phyloP scores from a whole-genome alignment of 768 basidiomycete genomes.

The Boletus insuetus region DNA sequence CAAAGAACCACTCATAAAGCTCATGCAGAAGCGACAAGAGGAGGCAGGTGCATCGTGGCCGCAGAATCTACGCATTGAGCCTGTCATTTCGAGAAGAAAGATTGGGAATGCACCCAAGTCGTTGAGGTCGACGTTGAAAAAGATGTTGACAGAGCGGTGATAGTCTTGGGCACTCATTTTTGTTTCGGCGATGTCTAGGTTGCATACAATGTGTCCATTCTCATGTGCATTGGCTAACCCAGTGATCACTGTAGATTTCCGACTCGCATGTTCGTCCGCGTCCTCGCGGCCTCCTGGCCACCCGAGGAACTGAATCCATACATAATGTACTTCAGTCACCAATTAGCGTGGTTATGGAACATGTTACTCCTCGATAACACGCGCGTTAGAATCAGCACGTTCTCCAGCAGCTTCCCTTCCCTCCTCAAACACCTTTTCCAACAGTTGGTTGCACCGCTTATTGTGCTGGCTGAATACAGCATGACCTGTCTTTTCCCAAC shows the following conservation, averaged over 20 bases:
- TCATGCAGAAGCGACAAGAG: constrained; percentile 39
- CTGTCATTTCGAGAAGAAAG: constrained; percentile 36
- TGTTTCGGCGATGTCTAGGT: constrained; percentile 2
- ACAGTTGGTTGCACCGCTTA: constrained; percentile 49
- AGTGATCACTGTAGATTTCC: background rate
- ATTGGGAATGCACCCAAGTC: constrained; percentile 40
- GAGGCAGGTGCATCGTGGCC: constrained; percentile 43
- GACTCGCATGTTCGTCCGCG: background rate
- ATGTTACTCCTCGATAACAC: no score
- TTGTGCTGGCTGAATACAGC: constrained; percentile 50
- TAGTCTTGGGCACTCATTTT: background rate
- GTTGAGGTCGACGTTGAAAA: constrained; percentile 38
- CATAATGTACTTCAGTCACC: background rate
- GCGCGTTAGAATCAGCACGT: background rate
- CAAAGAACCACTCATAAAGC: constrained; percentile 39
- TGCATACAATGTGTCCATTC: background rate
- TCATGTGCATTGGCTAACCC: background rate
- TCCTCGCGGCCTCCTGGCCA: no score
- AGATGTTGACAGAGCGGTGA: constrained; percentile 37
- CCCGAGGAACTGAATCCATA: background rate
- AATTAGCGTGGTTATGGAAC: background rate
- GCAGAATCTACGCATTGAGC: constrained; percentile 50
- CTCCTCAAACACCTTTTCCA: constrained; percentile 57
- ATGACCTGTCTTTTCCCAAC: constrained; percentile 65
- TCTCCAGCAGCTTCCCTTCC: constrained; percentile 30